A percentile compares a stretch with the other conserved stretches of the same genome.
These are phyloP conservation scores for Pedinophyceae sp. DNA, from an alignment of 139 green algal species.

Conservation along the genomic window DNA sequence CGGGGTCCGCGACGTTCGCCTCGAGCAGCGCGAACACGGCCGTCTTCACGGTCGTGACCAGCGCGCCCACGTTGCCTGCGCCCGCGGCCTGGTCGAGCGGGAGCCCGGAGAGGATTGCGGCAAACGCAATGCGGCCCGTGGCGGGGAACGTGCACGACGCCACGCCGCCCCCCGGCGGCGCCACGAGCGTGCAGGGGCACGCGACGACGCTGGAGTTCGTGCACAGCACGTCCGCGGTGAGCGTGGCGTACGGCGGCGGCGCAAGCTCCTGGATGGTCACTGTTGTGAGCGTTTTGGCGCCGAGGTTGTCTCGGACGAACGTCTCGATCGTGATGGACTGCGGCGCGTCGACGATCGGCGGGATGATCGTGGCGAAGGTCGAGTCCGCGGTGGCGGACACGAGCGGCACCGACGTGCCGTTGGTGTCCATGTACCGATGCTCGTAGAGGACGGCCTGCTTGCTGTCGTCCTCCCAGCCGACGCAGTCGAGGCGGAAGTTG, in stretches of 20 bases:
- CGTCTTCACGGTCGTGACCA: constrained; percentile 7
- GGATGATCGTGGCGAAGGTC: not conserved
- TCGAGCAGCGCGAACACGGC: no score
- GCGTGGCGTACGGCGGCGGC: not conserved
- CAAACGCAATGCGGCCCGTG: not conserved
- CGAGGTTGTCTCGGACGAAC: constrained; percentile 9
- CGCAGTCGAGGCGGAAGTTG: constrained; percentile 8
- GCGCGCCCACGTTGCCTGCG: constrained; percentile 4
- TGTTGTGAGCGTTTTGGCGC: constrained; percentile 11
- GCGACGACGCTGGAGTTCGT: not conserved
- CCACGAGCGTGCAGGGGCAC: not conserved
- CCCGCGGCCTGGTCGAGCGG: constrained; percentile 3
- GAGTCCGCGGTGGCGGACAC: constrained; percentile 3
- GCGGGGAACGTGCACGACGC: not conserved
- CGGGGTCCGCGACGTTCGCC: not conserved
- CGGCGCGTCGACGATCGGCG: not conserved
- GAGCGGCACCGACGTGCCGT: constrained; percentile 1
- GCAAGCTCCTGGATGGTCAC: no score
- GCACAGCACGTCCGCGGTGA: not conserved
- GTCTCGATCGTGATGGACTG: constrained; percentile 5
- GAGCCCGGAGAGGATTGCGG: no score
- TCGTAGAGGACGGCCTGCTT: constrained; percentile 3
- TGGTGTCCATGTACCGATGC: constrained; percentile 8
- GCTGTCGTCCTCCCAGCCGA: constrained; percentile 12
- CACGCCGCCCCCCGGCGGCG: no score